A percentile compares a stretch with the other conserved stretches of the same genome.
phyloP scores from a whole-genome alignment of 2,329 filamentous ascomycete genomes.

The Sporothrix pseudoabietina region DNA sequence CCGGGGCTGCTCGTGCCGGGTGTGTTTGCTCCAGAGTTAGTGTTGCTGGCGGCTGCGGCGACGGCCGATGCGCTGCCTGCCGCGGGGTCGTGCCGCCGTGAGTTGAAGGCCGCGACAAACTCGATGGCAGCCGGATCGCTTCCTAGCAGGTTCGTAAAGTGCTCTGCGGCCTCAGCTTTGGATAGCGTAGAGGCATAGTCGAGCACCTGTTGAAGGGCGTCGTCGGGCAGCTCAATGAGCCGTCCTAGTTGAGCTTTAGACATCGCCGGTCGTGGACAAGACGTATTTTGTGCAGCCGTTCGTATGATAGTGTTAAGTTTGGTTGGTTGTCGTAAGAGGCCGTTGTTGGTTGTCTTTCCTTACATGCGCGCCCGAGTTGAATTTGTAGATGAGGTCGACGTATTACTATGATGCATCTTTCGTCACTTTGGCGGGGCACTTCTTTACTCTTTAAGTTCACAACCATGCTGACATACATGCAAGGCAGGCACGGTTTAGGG shows the following conservation, averaged over 20 bases:
- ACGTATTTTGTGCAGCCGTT: neutral
- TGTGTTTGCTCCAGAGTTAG: neutral
- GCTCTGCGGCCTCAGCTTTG: constrained; percentile 74
- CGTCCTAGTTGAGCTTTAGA: constrained; percentile 69
- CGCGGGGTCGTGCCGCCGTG: constrained; percentile 54
- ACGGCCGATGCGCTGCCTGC: constrained; percentile 15
- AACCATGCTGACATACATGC: neutral
- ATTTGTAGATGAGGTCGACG: neutral
- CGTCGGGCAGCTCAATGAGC: constrained; percentile 81
- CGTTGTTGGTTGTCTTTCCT: neutral
- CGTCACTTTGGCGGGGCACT: constrained; percentile 13
- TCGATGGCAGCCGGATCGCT: constrained; percentile 76
- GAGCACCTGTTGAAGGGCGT: constrained; percentile 80
- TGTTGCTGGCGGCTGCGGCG: constrained; percentile 18
- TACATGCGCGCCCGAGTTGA: neutral
- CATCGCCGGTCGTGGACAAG: constrained; percentile 44
- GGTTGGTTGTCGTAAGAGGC: too few species aligned
- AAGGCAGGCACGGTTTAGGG: neutral
- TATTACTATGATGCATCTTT: constrained; percentile 9
- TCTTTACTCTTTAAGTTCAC: neutral
- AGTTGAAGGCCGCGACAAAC: constrained; percentile 81
- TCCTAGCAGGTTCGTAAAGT: constrained; percentile 85
- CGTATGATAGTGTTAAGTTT: neutral
- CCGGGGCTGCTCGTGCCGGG: neutral
- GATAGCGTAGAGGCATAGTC: constrained; percentile 78